These are phyloP conservation scores for Calonectria hongkongensis DNA, from an alignment of 2,329 filamentous ascomycete genomes.

Conservation along the genomic window DNA sequence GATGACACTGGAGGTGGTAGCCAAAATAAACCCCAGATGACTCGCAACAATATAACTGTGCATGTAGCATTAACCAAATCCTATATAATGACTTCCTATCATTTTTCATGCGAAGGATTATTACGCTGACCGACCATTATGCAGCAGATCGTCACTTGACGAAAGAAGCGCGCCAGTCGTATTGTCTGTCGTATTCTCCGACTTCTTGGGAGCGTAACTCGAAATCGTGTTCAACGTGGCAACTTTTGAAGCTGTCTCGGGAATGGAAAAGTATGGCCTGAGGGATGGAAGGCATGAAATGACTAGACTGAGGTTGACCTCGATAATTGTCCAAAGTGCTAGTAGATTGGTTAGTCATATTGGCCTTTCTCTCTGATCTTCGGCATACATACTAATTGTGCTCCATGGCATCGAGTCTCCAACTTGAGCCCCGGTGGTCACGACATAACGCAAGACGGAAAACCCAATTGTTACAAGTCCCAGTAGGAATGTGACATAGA, in stretches of 20 bases:
- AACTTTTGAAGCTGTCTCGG: neutral
- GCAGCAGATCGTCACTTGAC: neutral
- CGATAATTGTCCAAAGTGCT: slow-evolving; percentile 8
- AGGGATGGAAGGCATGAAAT: slow-evolving; percentile 14
- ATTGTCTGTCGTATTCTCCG: neutral
- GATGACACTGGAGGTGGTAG: too few species aligned
- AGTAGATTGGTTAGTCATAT: neutral
- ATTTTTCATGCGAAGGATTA: neutral
- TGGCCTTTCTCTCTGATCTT: neutral
- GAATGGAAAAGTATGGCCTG: slow-evolving; percentile 3
- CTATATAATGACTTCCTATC: neutral
- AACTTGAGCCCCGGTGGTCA: neutral
- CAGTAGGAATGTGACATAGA: slow-evolving; percentile 7
- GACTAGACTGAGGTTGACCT: neutral
- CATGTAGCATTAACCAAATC: too few species aligned
- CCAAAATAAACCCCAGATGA: too few species aligned
- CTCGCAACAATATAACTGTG: too few species aligned
- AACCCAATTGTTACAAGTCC: neutral
- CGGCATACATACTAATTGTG: neutral
- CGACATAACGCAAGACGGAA: neutral
- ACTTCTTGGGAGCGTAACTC: neutral
- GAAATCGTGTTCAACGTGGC: neutral
- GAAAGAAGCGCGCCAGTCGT: neutral
- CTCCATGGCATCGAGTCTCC: slow-evolving; percentile 2
- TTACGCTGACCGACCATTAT: neutral